Evolutionary conservation across 2,329 filamentous ascomycete species (phyloP).

Genomic region (Paracamarosporium sp.): DNA sequence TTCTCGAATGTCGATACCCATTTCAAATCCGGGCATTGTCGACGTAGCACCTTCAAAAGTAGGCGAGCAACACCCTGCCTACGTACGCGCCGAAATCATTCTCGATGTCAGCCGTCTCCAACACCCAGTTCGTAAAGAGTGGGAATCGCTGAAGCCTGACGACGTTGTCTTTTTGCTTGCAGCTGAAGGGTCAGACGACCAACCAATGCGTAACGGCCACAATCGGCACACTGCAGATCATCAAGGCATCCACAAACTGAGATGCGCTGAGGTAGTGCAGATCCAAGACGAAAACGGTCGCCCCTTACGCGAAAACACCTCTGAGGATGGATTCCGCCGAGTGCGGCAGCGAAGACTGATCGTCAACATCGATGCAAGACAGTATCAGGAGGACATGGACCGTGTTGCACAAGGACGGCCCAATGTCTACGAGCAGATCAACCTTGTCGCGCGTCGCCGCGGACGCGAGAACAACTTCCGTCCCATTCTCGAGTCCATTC

Average conservation of each 20-base stretch:
- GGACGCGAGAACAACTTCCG: slow-evolving; percentile 98
- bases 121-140: slow-evolving; percentile 79
- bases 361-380: slow-evolving; percentile 78
- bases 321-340: slow-evolving; percentile 68
- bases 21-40: slow-evolving; percentile 83
- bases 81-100: slow-evolving; percentile 84
- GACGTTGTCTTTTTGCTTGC: slow-evolving; percentile 90
- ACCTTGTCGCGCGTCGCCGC: slow-evolving; percentile 81
- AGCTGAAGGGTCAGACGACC: slow-evolving; percentile 67
- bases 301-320: slow-evolving; percentile 69
- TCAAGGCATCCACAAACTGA: slow-evolving; percentile 72
- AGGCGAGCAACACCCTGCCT: slow-evolving; percentile 81
- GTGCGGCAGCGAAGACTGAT: slow-evolving; percentile 73
- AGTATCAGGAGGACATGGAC: slow-evolving; percentile 80
- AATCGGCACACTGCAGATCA: slow-evolving; percentile 61
- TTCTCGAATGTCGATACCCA: slow-evolving; percentile 90
- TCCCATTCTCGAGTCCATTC: slow-evolving; percentile 89
- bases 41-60: slow-evolving; percentile 85
- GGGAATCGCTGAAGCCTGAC: slow-evolving; percentile 85
- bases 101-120: slow-evolving; percentile 83
- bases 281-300: slow-evolving; percentile 85
- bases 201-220: slow-evolving; percentile 62
- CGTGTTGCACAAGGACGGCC: slow-evolving; percentile 69
- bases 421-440: slow-evolving; percentile 84
- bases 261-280: slow-evolving; percentile 85